Evolutionary conservation across 345 rosid species (phyloP).

Genomic region (Aurinia saxatilis): DNA sequence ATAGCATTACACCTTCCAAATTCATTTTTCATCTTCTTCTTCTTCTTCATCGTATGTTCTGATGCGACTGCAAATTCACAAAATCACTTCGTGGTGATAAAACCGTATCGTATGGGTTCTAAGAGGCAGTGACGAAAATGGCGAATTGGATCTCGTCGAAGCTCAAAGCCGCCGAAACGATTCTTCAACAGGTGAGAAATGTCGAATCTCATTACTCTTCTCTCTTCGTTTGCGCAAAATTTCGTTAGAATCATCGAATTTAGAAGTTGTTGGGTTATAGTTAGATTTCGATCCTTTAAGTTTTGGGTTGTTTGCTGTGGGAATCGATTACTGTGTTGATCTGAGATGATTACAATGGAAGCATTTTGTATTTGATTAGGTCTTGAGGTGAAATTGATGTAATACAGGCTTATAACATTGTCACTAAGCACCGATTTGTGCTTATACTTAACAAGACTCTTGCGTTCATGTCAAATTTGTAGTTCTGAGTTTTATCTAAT

Average conservation of each 20-base stretch:
- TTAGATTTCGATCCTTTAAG: neutral
- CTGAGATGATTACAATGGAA: neutral
- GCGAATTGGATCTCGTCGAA: conserved; percentile 92
- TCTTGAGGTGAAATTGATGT: neutral
- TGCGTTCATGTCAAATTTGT: neutral
- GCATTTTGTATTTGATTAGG: neutral
- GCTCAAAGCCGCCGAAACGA: conserved; percentile 84
- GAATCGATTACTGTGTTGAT: neutral
- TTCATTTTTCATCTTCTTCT: neutral
- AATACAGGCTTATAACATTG: neutral
- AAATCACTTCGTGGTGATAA: neutral
- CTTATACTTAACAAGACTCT: neutral
- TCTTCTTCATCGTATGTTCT: conserved; percentile 5
- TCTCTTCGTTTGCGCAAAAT: neutral
- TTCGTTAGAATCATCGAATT: neutral
- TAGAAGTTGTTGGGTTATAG: neutral
- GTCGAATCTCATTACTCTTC: neutral
- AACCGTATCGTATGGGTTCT: neutral
- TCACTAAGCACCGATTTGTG: neutral
- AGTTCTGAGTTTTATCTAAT: neutral
- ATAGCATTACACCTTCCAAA: neutral
- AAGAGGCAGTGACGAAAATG: conserved; percentile 32
- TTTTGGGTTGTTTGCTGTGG: neutral
- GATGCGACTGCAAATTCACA: neutral
- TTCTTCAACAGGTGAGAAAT: conserved; percentile 63